Evolutionary conservation across 164 flowering plant species (phyloP).

Genomic region (Saururus chinensis): DNA sequence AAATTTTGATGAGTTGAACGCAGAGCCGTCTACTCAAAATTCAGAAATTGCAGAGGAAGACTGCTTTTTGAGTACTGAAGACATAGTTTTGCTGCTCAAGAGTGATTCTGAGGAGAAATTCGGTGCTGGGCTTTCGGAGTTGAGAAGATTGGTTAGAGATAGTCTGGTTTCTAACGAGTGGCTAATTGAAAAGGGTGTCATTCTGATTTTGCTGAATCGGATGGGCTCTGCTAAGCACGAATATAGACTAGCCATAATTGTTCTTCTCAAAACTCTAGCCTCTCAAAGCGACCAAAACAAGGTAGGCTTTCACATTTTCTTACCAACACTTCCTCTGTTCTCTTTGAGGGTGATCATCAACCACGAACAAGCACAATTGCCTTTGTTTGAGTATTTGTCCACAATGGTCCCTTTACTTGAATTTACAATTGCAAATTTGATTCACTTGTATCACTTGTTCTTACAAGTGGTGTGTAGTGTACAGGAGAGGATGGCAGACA

Average conservation of each 20-base stretch:
- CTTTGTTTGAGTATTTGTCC: too few species aligned
- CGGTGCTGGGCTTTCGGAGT: constrained; percentile 24
- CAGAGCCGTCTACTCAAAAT: constrained; percentile 8
- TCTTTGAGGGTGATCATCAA: neutral
- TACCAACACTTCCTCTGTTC: neutral
- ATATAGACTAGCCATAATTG: constrained; percentile 31
- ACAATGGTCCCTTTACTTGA: too few species aligned
- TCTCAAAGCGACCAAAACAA: constrained; percentile 25
- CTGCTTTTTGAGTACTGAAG: constrained; percentile 19
- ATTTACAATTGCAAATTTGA: too few species aligned
- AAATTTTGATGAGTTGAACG: constrained; percentile 14
- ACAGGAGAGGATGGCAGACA: constrained; percentile 73
- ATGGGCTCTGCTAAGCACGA: constrained; percentile 36
- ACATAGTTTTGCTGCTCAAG: constrained; percentile 42
- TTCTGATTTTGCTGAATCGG: constrained; percentile 39
- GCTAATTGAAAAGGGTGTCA: constrained; percentile 40
- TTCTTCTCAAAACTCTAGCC: constrained; percentile 34
- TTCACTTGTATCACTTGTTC: too few species aligned
- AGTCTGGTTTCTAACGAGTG: constrained; percentile 21
- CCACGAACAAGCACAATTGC: too few species aligned
- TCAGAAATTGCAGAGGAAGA: constrained; percentile 13
- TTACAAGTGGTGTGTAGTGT: constrained; percentile 7
- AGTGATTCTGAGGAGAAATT: constrained; percentile 43
- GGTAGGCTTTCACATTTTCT: constrained; percentile 19
- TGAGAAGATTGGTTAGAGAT: constrained; percentile 21